These are phyloP conservation scores for Mycena maculata DNA, from an alignment of 768 basidiomycete species.

Conservation along the genomic window DNA sequence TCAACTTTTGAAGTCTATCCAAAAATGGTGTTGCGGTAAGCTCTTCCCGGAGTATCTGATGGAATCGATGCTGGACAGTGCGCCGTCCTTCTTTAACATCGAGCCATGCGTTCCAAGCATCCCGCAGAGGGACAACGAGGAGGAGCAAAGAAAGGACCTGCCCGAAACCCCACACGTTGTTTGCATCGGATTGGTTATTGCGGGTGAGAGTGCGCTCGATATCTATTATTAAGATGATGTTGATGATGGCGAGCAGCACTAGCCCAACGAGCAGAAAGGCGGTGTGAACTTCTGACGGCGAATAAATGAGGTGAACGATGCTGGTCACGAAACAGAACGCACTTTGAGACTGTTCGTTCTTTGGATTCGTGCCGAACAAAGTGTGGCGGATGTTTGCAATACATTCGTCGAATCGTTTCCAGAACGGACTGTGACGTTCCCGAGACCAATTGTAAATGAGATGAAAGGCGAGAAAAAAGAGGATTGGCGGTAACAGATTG, in stretches of 20 bases:
- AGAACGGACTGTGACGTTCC: background rate
- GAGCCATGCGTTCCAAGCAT: conserved; percentile 8
- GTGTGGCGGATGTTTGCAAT: background rate
- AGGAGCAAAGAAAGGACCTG: conserved; percentile 2
- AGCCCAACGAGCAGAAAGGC: background rate
- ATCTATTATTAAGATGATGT: conserved; percentile 11
- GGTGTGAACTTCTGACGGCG: conserved; percentile 1
- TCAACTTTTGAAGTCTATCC: background rate
- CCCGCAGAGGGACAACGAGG: conserved; percentile 13
- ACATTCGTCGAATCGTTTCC: background rate
- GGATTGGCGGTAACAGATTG: conserved; percentile 35
- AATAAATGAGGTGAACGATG: background rate
- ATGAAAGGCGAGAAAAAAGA: conserved; percentile 32
- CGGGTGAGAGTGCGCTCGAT: conserved; percentile 6
- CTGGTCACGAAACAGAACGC: background rate
- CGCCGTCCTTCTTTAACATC: background rate
- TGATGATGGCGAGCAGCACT: conserved; percentile 10
- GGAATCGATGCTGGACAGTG: background rate
- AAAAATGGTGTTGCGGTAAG: background rate
- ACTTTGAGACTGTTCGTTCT: background rate
- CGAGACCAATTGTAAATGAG: conserved; percentile 11
- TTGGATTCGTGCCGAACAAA: background rate
- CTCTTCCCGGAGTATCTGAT: background rate
- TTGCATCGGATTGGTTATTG: background rate
- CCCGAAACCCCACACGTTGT: conserved; percentile 1